Conservation (phyloP, 495 filamentous ascomycete species). For the Talaromyces ruber region DNA sequence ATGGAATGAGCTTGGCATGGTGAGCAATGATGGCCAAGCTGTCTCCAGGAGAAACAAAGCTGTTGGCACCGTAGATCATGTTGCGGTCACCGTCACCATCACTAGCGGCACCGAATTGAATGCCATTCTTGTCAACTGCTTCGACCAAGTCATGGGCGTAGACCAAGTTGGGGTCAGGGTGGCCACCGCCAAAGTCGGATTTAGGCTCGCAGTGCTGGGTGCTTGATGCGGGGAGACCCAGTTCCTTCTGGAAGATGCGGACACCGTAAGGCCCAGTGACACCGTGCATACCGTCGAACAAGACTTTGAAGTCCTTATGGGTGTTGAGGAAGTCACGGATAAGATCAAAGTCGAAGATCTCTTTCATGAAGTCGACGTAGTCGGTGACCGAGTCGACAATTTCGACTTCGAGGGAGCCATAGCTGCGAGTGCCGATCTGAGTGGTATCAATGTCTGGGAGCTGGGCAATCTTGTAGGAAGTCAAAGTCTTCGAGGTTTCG, state of each 20-base stretch:
- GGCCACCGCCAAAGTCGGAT: slow-evolving; percentile 92
- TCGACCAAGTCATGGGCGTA: slow-evolving; percentile 94
- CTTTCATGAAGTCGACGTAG: slow-evolving; percentile 91
- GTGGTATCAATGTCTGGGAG: slow-evolving; percentile 80
- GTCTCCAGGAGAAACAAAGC: slow-evolving; percentile 95
- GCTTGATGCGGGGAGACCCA: slow-evolving; percentile 66
- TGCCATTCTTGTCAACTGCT: slow-evolving; percentile 78
- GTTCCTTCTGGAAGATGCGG: slow-evolving; percentile 89
- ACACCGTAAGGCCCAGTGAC: slow-evolving; percentile 93
- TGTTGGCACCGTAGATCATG: slow-evolving; percentile 98
- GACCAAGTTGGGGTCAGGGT: slow-evolving; percentile 97
- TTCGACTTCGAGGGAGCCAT: slow-evolving; percentile 84
- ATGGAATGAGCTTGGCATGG: slow-evolving; percentile 86
- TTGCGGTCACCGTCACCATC: slow-evolving; percentile 98
- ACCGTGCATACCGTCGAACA: slow-evolving; percentile 90
- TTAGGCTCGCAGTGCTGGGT: slow-evolving; percentile 90
- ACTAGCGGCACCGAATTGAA: slow-evolving; percentile 93
- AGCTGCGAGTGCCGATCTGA: slow-evolving; percentile 72
- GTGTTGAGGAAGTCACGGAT: slow-evolving; percentile 85
- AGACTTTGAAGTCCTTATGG: slow-evolving; percentile 88
- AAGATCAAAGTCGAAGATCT: slow-evolving; percentile 93
- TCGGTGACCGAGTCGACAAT: slow-evolving; percentile 86
- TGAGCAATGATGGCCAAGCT: slow-evolving; percentile 96
- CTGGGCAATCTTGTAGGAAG: slow-evolving; percentile 83
- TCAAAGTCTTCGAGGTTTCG: slow-evolving; percentile 78